Conservation (phyloP, 1,284 basidiomycete genomes). For the Ustilago trichophora region DNA sequence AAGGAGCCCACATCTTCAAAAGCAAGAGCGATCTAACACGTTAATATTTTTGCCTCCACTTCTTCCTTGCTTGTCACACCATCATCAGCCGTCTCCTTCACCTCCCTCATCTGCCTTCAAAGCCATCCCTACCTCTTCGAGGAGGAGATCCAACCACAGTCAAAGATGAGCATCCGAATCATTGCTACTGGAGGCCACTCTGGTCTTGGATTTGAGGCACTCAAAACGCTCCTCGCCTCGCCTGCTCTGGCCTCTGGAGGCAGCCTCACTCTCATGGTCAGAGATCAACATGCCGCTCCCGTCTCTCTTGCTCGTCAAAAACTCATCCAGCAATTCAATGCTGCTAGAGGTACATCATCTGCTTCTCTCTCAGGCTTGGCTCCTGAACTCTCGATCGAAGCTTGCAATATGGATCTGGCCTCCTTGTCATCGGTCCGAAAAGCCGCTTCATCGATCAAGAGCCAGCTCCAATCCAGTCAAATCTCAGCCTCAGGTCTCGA, state of each 20-base stretch:
- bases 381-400: constrained; percentile 9
- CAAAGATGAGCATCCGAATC: constrained; percentile 24
- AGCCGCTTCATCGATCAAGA: constrained; percentile 25
- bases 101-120: too few species aligned
- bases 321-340: constrained; percentile 8
- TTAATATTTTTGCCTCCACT: too few species aligned
- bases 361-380: not conserved
- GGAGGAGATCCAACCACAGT: too few species aligned
- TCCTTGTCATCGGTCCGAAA: constrained; percentile 28
- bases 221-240: constrained; percentile 37
- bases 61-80: too few species aligned
- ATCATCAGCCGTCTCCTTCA: not conserved
- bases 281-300: constrained; percentile 10
- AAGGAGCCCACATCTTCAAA: too few species aligned
- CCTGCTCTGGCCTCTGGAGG: constrained; percentile 2
- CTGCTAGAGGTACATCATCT: not conserved
- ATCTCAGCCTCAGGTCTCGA: constrained; percentile 9
- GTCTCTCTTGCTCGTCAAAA: constrained; percentile 7
- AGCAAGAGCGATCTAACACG: too few species aligned
- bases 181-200: constrained; percentile 46
- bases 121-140: not conserved
- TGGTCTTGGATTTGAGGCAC: constrained; percentile 37
- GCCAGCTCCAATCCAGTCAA: constrained; percentile 6
- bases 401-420: constrained; percentile 26
- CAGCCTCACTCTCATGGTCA: constrained; percentile 23